Conservation (phyloP, 2,329 filamentous ascomycete species). For the Talaromyces funiculosus region DNA sequence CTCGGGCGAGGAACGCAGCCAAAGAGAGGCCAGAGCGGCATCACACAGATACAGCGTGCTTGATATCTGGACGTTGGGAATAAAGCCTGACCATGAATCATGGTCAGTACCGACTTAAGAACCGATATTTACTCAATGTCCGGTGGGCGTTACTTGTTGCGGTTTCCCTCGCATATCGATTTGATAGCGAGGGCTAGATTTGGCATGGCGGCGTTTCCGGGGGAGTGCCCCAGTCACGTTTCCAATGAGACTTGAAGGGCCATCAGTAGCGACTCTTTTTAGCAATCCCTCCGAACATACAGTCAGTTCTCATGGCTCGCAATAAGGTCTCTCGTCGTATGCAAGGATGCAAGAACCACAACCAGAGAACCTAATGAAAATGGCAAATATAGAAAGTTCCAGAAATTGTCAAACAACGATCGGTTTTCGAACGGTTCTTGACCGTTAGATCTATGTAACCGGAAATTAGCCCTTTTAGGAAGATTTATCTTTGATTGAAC, state of each 20-base stretch:
- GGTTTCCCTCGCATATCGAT: background rate
- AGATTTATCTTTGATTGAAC: background rate
- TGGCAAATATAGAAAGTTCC: constrained; percentile 3
- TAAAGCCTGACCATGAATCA: background rate
- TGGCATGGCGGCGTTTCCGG: background rate
- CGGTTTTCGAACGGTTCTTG: background rate
- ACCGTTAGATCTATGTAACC: constrained; percentile 11
- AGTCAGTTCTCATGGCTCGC: background rate
- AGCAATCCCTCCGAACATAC: background rate
- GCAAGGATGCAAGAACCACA: background rate
- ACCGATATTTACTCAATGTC: background rate
- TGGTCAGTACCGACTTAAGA: background rate
- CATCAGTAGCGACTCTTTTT: background rate
- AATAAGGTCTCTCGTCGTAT: background rate
- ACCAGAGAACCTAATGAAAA: background rate
- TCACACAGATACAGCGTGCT: background rate
- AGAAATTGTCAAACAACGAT: background rate
- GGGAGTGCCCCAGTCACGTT: background rate
- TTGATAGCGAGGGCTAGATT: background rate
- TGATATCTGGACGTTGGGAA: background rate
- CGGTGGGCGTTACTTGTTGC: background rate
- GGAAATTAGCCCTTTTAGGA: background rate
- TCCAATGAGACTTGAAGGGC: constrained; percentile 1
- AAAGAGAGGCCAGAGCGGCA: background rate
- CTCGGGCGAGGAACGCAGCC: constrained; percentile 7